Base-by-base conservation (phyloP, 208 protist genomes). In the Wallacemonas sp. region DNA sequence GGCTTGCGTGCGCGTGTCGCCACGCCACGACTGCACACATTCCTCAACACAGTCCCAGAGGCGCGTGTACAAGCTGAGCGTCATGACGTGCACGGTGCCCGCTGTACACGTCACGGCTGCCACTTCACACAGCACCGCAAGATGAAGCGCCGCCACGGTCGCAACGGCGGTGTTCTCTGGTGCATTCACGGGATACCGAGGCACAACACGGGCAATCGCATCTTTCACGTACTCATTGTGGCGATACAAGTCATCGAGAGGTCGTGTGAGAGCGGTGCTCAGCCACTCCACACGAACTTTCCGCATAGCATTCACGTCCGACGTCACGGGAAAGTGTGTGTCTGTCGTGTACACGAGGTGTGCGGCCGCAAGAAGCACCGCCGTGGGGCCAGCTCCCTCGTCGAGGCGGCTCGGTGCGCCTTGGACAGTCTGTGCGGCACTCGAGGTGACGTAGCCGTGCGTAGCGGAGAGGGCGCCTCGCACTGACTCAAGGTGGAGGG, bases 41-140 rank as follows among this genome's bases (percentile, higher is more conserved):
- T 39, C 24, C 15, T 28, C 59, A 9, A 72, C 64, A 2, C 72
- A 41, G 2, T 34, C 62, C 44, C 84, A 61, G n/a, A 95, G 62
- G 27, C 68, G 51, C 28, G 69, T 42, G 45, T 78, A 70, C n/a
- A 88, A 49, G 22, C 67, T 53, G 0, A 28, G 31, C 11, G 88
- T 87, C 19, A 95, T 58, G 66, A 82, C 77, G 68, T 91, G 85
- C 46, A 92, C 83, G 17, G 83, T 90, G 15, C 77, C 68, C 14
- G 67, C 67, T 14, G 77, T 69, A 38, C 81, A 91, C 80, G 90
- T 90, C 17, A 95, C 83, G 11, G 82, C 77, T 5, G 83, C 81
- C 12, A 92, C 75, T 49, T 95, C 88, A 15, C 74, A 75, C 46
- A 95, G 53, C 31, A 76, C 72, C 0, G 68, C 76, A 21, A 90